Evolutionary conservation across 495 filamentous ascomycete genomes (phyloP).

Genomic region (Tuber calosporum): DNA sequence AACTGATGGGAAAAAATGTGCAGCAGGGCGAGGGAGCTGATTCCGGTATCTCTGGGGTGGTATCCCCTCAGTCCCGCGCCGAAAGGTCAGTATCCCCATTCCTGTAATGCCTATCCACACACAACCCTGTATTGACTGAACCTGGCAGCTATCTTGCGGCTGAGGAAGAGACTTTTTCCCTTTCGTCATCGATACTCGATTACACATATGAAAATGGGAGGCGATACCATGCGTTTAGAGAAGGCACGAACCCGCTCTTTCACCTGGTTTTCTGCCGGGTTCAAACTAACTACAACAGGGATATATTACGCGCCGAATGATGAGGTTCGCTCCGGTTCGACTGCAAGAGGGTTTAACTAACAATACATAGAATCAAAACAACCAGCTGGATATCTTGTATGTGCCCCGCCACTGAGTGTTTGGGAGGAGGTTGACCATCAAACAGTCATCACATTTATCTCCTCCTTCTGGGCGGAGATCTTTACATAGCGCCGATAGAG

Average conservation of each 20-base stretch:
- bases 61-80: constrained; percentile 8
- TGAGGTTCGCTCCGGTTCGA: constrained; percentile 21
- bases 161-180: constrained; percentile 41
- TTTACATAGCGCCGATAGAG: constrained; percentile 29
- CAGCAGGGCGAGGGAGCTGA: constrained; percentile 11
- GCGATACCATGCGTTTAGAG: constrained; percentile 60
- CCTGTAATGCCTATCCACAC: not conserved
- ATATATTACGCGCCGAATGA: constrained; percentile 32
- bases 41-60: constrained; percentile 34
- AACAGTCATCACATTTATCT: constrained; percentile 34
- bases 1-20: constrained; percentile 8
- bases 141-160: constrained; percentile 28
- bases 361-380: constrained; percentile 27
- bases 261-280: not conserved
- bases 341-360: constrained; percentile 10
- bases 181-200: constrained; percentile 50
- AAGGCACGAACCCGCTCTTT: constrained; percentile 44
- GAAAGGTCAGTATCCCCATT: constrained; percentile 10
- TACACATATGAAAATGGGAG: constrained; percentile 61
- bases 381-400: constrained; percentile 38
- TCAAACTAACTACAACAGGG: constrained; percentile 12
- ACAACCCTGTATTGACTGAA: constrained; percentile 7
- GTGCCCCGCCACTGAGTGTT: not conserved
- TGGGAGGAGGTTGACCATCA: constrained; percentile 6
- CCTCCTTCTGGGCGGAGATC: constrained; percentile 30